These are phyloP conservation scores for Clonostachys chloroleuca DNA, from an alignment of 2,329 filamentous ascomycete genomes.

Conservation along the genomic window DNA sequence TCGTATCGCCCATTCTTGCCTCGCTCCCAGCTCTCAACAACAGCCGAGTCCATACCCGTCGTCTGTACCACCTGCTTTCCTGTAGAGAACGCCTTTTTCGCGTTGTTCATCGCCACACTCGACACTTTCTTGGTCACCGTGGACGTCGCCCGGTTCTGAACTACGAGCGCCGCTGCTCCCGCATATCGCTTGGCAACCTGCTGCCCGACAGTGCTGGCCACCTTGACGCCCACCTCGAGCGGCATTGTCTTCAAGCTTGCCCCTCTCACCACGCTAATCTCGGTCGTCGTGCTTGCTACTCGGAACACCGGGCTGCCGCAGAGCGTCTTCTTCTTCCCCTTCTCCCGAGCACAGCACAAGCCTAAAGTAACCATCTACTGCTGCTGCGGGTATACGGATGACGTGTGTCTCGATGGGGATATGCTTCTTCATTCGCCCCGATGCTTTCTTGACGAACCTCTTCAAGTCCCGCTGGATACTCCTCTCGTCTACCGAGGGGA, in stretches of 20 bases:
- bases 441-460: slow-evolving; percentile 55
- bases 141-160: slow-evolving; percentile 33
- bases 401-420: slow-evolving; percentile 57
- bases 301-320: slow-evolving; percentile 66
- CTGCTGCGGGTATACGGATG: slow-evolving; percentile 58
- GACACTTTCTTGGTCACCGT: slow-evolving; percentile 20
- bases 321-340: slow-evolving; percentile 44
- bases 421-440: slow-evolving; percentile 40
- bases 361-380: slow-evolving; percentile 64
- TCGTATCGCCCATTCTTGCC: slow-evolving; percentile 28
- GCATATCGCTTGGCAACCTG: slow-evolving; percentile 37
- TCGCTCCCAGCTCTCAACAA: slow-evolving; percentile 28
- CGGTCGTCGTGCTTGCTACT: slow-evolving; percentile 60
- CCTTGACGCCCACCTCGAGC: slow-evolving; percentile 58
- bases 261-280: slow-evolving; percentile 57
- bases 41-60: slow-evolving; percentile 14
- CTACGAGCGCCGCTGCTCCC: slow-evolving; percentile 26
- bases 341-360: slow-evolving; percentile 54
- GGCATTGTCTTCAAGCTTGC: slow-evolving; percentile 62
- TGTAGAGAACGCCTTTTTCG: slow-evolving; percentile 1
- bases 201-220: slow-evolving; percentile 44
- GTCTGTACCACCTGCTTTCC: slow-evolving; percentile 29
- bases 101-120: slow-evolving; percentile 11
- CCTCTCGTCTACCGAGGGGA: slow-evolving; percentile 55
- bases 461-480: slow-evolving; percentile 64